Percentiles rank a stretch among this genome's conserved stretches.
Evolutionary conservation across 106 monocot genomes (phyloP).

Genomic region (Dendrobium catenatum): DNA sequence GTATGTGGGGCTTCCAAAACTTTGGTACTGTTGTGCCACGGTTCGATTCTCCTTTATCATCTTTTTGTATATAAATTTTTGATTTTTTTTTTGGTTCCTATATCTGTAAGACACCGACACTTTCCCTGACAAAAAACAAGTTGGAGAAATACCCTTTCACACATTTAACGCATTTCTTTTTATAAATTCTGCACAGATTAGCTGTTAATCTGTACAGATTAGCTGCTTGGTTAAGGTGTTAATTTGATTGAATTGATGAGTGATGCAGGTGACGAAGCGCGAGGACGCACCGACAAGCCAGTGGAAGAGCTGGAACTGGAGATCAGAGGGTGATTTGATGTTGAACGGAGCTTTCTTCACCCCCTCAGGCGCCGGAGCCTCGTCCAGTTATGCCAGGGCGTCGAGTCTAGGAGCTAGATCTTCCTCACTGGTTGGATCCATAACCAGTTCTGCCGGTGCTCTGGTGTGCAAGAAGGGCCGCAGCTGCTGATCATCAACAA

Average conservation of each 20-base stretch:
- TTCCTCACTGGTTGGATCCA: constrained; percentile 11
- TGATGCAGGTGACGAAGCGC: constrained; percentile 19
- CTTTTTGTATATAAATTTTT: too few species aligned
- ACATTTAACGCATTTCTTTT: too few species aligned
- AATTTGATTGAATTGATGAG: background rate
- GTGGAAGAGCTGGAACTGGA: constrained; percentile 26
- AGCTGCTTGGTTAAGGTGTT: too few species aligned
- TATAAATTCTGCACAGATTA: too few species aligned
- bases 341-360: constrained; percentile 22
- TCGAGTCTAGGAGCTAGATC: constrained; percentile 12
- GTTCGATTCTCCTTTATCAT: too few species aligned
- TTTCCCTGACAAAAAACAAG: too few species aligned
- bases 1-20: too few species aligned
- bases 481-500: background rate
- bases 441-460: constrained; percentile 13
- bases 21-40: too few species aligned
- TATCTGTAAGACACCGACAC: too few species aligned
- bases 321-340: constrained; percentile 14
- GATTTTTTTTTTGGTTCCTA: too few species aligned
- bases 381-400: constrained; percentile 12
- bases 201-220: too few species aligned
- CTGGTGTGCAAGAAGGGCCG: constrained; percentile 7
- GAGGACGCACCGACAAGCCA: background rate
- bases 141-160: too few species aligned
- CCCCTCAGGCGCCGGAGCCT: constrained; percentile 12